Conservation (phyloP, 495 filamentous ascomycete genomes). For the Aspergillus panamensis region DNA sequence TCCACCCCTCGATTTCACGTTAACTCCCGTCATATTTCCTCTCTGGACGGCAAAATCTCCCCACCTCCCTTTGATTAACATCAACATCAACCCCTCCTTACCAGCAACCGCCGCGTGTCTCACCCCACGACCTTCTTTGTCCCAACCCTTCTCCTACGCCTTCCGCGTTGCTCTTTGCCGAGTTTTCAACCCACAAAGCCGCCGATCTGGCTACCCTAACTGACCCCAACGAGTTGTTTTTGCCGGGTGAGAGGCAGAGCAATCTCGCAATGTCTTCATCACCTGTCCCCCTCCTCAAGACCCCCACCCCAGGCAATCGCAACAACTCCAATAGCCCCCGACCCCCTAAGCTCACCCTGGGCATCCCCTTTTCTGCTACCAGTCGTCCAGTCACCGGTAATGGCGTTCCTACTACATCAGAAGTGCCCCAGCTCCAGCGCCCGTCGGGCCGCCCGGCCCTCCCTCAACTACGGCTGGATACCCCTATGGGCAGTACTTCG, state of each 20-base stretch:
- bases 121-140: constrained; percentile 24
- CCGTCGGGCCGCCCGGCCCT: constrained; percentile 51
- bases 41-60: not conserved
- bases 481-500: constrained; percentile 71
- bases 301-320: constrained; percentile 74
- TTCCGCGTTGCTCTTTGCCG: constrained; percentile 15
- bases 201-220: constrained; percentile 44
- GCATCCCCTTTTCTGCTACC: constrained; percentile 81
- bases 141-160: constrained; percentile 11
- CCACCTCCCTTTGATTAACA: constrained; percentile 1
- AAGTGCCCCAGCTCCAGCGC: constrained; percentile 30
- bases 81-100: constrained; percentile 10
- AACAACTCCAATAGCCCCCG: constrained; percentile 52
- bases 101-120: constrained; percentile 16
- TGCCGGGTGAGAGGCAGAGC: constrained; percentile 47
- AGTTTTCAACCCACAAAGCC: constrained; percentile 24
- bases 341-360: constrained; percentile 76
- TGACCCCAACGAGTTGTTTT: constrained; percentile 48
- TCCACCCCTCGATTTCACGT: not conserved
- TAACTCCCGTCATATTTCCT: constrained; percentile 12
- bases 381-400: constrained; percentile 60
- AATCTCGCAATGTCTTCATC: constrained; percentile 69
- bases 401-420: constrained; percentile 30
- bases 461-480: constrained; percentile 75
- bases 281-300: constrained; percentile 71